A percentile compares a stretch with the other conserved stretches of the same genome.
Conservation (phyloP, 2,329 filamentous ascomycete species). For the Beauveria rudraprayagi region DNA sequence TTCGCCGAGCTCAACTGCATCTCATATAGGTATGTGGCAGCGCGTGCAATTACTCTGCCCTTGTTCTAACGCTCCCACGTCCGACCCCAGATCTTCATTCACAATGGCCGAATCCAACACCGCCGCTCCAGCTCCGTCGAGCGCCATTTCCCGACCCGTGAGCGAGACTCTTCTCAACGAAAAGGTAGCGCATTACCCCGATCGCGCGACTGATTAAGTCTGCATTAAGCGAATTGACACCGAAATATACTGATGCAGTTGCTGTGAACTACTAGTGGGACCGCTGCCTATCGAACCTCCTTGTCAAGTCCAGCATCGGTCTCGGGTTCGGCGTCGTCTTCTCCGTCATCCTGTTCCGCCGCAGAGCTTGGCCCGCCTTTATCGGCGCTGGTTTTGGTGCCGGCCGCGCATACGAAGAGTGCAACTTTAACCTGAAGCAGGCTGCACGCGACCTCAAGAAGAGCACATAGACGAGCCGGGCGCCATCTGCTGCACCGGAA, state of each 20-base stretch:
- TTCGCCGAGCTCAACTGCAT: constrained; percentile 6
- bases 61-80: constrained; percentile 1
- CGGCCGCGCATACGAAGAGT: constrained; percentile 95
- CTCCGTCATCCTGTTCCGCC: constrained; percentile 96
- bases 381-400: constrained; percentile 86
- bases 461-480: constrained; percentile 26
- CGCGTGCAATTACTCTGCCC: neutral
- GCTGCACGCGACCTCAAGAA: constrained; percentile 51
- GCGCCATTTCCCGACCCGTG: constrained; percentile 71
- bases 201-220: neutral
- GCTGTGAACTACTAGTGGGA: constrained; percentile 66
- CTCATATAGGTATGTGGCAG: neutral
- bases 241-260: constrained; percentile 15
- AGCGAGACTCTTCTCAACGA: constrained; percentile 98
- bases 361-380: constrained; percentile 95
- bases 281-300: constrained; percentile 91
- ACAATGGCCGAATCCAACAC: constrained; percentile 49
- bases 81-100: constrained; percentile 10
- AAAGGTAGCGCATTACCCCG: constrained; percentile 55
- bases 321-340: constrained; percentile 97
- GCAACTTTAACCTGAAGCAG: constrained; percentile 70
- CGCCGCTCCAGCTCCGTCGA: constrained; percentile 41
- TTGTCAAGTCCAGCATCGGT: constrained; percentile 93
- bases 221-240: neutral
- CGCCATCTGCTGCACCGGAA: constrained; percentile 1